These are phyloP conservation scores for Strigomonas galati DNA, from an alignment of 208 protist genomes.

Conservation along the genomic window DNA sequence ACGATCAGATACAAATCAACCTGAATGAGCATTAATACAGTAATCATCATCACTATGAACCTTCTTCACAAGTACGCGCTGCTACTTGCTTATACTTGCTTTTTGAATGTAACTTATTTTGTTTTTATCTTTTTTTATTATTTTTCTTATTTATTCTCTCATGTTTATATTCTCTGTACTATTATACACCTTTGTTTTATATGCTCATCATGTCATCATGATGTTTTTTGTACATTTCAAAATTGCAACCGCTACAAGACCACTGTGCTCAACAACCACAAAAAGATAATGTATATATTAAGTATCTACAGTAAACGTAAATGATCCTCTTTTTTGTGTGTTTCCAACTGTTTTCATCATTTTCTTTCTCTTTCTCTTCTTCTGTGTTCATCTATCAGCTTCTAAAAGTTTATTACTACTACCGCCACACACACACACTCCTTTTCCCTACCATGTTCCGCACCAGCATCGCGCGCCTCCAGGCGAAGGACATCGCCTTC, in stretches of 20 bases:
- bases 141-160: conserved; percentile 1
- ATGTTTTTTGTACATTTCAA: too few relatives aligned
- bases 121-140: conserved; percentile 1
- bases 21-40: background rate
- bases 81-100: background rate
- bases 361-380: background rate
- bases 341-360: too few relatives aligned
- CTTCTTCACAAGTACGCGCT: background rate
- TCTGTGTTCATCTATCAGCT: conserved; percentile 10
- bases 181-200: background rate
- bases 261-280: too few relatives aligned
- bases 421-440: too few relatives aligned
- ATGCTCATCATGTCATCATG: background rate
- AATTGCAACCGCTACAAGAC: too few relatives aligned
- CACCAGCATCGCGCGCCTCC: background rate
- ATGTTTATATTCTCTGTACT: background rate
- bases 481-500: conserved; percentile 95
- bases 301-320: too few relatives aligned
- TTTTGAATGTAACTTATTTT: background rate
- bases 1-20: conserved; percentile 32
- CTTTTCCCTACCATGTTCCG: conserved; percentile 8
- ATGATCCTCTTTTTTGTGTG: too few relatives aligned
- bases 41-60: background rate
- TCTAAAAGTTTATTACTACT: conserved; percentile 5
- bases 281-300: too few relatives aligned